A percentile compares a stretch with the other conserved stretches of the same genome.
Evolutionary conservation across 2,329 filamentous ascomycete species (phyloP).

Genomic region (Pseudocercospora crystallina): DNA sequence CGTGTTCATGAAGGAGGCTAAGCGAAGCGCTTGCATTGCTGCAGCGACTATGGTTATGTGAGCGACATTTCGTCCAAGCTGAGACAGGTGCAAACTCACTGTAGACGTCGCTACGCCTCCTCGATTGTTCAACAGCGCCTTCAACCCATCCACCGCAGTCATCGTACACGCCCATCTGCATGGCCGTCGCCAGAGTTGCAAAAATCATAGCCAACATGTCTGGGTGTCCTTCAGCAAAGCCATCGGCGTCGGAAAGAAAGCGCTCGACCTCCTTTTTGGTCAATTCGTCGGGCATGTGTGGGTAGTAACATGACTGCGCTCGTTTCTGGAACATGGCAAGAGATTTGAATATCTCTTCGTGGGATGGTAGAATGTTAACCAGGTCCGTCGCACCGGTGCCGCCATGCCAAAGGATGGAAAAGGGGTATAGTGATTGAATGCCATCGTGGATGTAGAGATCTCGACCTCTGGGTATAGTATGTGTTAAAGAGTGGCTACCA

Average conservation of each 20-base stretch:
- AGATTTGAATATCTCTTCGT: slow-evolving; percentile 41
- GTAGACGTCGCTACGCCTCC: slow-evolving; percentile 44
- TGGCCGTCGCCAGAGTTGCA: slow-evolving; percentile 47
- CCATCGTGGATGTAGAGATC: slow-evolving; percentile 44
- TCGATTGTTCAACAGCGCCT: slow-evolving; percentile 39
- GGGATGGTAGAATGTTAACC: slow-evolving; percentile 39
- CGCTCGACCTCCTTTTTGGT: slow-evolving; percentile 46
- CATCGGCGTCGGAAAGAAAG: slow-evolving; percentile 43
- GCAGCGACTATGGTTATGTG: slow-evolving; percentile 43
- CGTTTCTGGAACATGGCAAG: slow-evolving; percentile 45
- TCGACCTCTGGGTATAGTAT: slow-evolving; percentile 38
- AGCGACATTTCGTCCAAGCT: not conserved
- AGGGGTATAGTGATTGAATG: slow-evolving; percentile 41
- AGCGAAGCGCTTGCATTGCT: slow-evolving; percentile 51
- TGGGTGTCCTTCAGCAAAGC: slow-evolving; percentile 46
- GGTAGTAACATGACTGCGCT: slow-evolving; percentile 46
- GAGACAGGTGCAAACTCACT: slow-evolving; percentile 36
- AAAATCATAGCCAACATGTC: slow-evolving; percentile 52
- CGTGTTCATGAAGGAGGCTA: slow-evolving; percentile 50
- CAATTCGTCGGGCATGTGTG: slow-evolving; percentile 46
- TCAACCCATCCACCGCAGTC: slow-evolving; percentile 41
- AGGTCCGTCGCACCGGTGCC: slow-evolving; percentile 23
- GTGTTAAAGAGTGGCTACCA: slow-evolving; percentile 43
- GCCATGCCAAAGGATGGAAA: slow-evolving; percentile 43
- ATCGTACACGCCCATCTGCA: slow-evolving; percentile 49